Evolutionary conservation across 176 grass and related monocot genomes (phyloP), one percentile per base, ranked within the genome.

Genomic region (Phoenix roebelenii): DNA sequence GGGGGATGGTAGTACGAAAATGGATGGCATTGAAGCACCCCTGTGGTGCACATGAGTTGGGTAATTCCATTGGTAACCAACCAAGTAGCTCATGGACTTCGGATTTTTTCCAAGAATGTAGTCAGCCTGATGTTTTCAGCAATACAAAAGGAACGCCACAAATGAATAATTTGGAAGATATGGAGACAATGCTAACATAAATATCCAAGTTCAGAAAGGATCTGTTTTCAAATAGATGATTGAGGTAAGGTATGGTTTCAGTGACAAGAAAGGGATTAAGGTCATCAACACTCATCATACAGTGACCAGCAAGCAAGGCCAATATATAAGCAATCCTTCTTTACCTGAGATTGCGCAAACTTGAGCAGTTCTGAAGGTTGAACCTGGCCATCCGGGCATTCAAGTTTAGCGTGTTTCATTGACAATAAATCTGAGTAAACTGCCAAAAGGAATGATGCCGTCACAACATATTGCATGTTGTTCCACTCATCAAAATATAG

Each of bases 81-180:
- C 84, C 79, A 98, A 76, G 76, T 92, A 98, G 84, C 87, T 98
- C 76, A 83, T 82, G 3, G 68, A 74, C 56, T 74, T 83, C 17
- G 93, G 87, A 67, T 98, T 92, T 65, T 85, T 88, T 0, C 93
- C 93, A 2, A 92, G 76, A 58, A 89, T 61, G 87, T 98, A 92
- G 62, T 97, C 93, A 25, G 28, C 81, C 81, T 83, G 60, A 56
- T 60, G 9, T 30, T 18, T 48, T 51, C 22, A 66, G n/a, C 9
- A 65, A 65, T 23, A 4, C 32, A 23, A 17, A 2, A 18, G 0
- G 12, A 3, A 15, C 15, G 24, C 18, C 23, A 51, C 3, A 6
- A 57, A 44, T 3, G 1, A 14, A 10, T 19, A 22, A 22, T 7
- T 16, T 50, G 3, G 19, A 4, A 64, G 49, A 50, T 39, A 19